Conservation (phyloP, 805 yeast genomes). For the Sugiyamaella marilandica region DNA sequence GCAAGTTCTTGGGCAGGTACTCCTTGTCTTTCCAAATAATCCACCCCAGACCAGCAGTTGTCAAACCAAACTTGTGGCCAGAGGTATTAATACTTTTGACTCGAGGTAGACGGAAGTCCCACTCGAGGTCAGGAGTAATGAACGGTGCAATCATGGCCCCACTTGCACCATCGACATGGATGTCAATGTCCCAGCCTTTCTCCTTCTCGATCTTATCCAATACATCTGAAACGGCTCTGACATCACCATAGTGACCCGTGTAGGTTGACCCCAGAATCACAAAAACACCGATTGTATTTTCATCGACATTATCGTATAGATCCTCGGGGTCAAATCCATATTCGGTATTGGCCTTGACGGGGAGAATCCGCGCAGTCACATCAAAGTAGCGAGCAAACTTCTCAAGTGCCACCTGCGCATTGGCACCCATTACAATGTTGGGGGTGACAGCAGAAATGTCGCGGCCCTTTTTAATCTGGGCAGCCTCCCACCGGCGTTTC, state of each 20-base stretch:
- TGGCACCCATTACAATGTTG: conserved; percentile 85
- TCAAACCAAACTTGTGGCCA: conserved; percentile 89
- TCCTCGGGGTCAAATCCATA: conserved; percentile 59
- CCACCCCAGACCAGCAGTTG: conserved; percentile 93
- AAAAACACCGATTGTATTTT: conserved; percentile 87
- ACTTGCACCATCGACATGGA: conserved; percentile 91
- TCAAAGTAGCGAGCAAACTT: conserved; percentile 93
- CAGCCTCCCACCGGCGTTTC: conserved; percentile 84
- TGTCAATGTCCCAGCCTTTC: conserved; percentile 65
- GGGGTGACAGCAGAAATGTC: conserved; percentile 51
- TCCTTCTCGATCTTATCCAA: conserved; percentile 65
- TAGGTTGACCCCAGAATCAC: conserved; percentile 88
- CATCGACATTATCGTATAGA: conserved; percentile 67
- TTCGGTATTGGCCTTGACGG: conserved; percentile 54
- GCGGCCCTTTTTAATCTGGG: conserved; percentile 54
- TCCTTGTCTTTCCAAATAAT: conserved; percentile 68
- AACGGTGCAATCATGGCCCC: conserved; percentile 91
- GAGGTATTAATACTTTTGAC: conserved; percentile 84
- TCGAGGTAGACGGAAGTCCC: conserved; percentile 79
- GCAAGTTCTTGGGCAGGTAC: conserved; percentile 63
- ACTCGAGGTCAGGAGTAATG: conserved; percentile 62
- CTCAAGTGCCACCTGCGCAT: conserved; percentile 91
- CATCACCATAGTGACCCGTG: conserved; percentile 88
- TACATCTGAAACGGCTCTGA: conserved; percentile 53
- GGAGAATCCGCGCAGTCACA: conserved; percentile 75